A percentile compares a stretch with the other conserved stretches of the same genome.
These are phyloP conservation scores for Cryptococcus amylolentus DNA, from an alignment of 1,284 basidiomycete species.

Conservation along the genomic window DNA sequence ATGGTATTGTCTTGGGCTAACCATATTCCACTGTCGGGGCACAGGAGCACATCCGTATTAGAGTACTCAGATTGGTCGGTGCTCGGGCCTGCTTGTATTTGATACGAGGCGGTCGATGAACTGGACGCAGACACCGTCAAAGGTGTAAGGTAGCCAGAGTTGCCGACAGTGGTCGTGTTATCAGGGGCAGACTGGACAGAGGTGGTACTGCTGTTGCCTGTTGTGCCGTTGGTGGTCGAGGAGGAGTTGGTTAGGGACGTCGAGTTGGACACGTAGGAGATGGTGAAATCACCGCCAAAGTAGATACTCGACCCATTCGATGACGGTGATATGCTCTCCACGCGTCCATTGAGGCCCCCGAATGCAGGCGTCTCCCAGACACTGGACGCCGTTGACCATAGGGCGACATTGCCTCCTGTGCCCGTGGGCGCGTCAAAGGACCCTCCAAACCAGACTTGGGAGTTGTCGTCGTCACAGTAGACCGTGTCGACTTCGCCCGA, in stretches of 20 bases:
- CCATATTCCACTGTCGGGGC: slow-evolving; percentile 75
- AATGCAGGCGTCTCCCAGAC: slow-evolving; percentile 64
- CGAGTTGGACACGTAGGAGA: slow-evolving; percentile 62
- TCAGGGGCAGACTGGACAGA: slow-evolving; percentile 38
- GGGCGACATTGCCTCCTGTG: slow-evolving; percentile 63
- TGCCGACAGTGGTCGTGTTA: slow-evolving; percentile 69
- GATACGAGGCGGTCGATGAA: slow-evolving; percentile 48
- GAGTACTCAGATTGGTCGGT: slow-evolving; percentile 62
- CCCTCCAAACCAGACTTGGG: slow-evolving; percentile 81
- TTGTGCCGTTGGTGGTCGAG: slow-evolving; percentile 60
- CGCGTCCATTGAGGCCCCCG: slow-evolving; percentile 73
- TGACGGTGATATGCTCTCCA: slow-evolving; percentile 73
- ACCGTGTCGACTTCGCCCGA: slow-evolving; percentile 69
- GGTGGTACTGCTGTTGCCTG: slow-evolving; percentile 62
- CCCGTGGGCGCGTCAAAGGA: slow-evolving; percentile 57
- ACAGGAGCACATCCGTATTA: slow-evolving; percentile 72
- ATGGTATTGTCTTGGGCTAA: slow-evolving; percentile 68
- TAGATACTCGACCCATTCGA: slow-evolving; percentile 69
- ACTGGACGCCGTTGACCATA: slow-evolving; percentile 72
- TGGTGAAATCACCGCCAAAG: slow-evolving; percentile 82
- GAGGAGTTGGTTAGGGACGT: slow-evolving; percentile 55
- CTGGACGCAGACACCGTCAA: slow-evolving; percentile 61
- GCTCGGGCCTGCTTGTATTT: slow-evolving; percentile 69
- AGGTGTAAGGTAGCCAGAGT: slow-evolving; percentile 86
- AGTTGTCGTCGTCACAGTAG: slow-evolving; percentile 72